Conservation (phyloP, 164 flowering plant species). For the Tinospora cordifolia region DNA sequence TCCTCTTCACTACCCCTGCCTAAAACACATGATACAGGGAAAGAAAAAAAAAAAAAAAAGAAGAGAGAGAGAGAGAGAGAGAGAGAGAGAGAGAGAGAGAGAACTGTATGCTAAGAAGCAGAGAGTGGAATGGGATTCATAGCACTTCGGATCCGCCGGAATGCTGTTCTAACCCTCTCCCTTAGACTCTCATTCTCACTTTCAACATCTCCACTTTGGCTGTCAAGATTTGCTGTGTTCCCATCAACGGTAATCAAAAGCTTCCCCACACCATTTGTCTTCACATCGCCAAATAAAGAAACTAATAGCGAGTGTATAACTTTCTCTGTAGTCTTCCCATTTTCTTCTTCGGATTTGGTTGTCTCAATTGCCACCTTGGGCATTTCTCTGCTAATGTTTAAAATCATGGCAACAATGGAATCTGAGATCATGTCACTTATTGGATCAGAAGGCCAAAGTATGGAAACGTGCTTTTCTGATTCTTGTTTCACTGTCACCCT, state of each 20-base stretch:
- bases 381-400: constrained; percentile 65
- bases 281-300: constrained; percentile 88
- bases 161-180: constrained; percentile 69
- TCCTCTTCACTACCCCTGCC: background rate
- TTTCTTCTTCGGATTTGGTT: constrained; percentile 55
- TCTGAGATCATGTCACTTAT: constrained; percentile 95
- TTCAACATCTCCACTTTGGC: constrained; percentile 75
- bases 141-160: constrained; percentile 57
- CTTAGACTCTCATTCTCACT: constrained; percentile 70
- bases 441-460: constrained; percentile 90
- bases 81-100: no score
- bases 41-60: no score
- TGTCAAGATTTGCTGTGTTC: constrained; percentile 64
- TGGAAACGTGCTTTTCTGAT: constrained; percentile 65
- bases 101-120: constrained; percentile 22
- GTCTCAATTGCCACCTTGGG: constrained; percentile 60
- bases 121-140: constrained; percentile 78
- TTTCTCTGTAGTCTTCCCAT: constrained; percentile 59
- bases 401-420: constrained; percentile 70
- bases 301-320: constrained; percentile 66
- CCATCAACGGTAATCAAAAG: constrained; percentile 70
- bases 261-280: constrained; percentile 66
- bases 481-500: constrained; percentile 83
- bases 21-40: background rate
- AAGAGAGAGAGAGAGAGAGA: constrained; percentile 54